These are phyloP conservation scores for Claviceps sp. DNA, from an alignment of 2,329 filamentous ascomycete genomes.

Conservation along the genomic window DNA sequence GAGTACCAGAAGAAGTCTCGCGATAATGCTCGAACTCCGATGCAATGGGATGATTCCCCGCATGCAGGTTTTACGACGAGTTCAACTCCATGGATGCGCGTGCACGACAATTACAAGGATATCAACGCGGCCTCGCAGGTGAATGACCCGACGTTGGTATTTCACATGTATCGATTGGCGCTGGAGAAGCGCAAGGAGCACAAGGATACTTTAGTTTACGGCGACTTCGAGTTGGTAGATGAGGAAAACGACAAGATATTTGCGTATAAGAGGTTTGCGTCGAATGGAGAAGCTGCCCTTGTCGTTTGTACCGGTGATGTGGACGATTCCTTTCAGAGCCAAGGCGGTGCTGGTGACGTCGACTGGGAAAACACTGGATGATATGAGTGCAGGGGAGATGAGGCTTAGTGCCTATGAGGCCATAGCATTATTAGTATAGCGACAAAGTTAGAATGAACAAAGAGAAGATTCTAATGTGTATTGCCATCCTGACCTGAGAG, in stretches of 20 bases:
- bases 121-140: slow-evolving; percentile 49
- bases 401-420: slow-evolving; percentile 24
- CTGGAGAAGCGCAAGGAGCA: slow-evolving; percentile 47
- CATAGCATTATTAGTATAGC: slow-evolving; percentile 18
- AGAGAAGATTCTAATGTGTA: not conserved
- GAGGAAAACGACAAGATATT: slow-evolving; percentile 22
- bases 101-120: slow-evolving; percentile 47
- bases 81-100: slow-evolving; percentile 54
- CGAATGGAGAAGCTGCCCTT: slow-evolving; percentile 19
- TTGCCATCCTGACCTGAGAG: not conserved
- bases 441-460: not conserved
- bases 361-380: slow-evolving; percentile 14
- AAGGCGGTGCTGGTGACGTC: slow-evolving; percentile 23
- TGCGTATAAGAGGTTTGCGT: slow-evolving; percentile 23
- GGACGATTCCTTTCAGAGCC: slow-evolving; percentile 16
- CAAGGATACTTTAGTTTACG: slow-evolving; percentile 53
- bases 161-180: slow-evolving; percentile 47
- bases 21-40: slow-evolving; percentile 58
- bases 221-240: slow-evolving; percentile 32
- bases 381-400: slow-evolving; percentile 15
- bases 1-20: slow-evolving; percentile 46
- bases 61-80: slow-evolving; percentile 52
- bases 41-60: slow-evolving; percentile 51
- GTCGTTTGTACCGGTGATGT: slow-evolving; percentile 22
- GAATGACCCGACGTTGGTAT: slow-evolving; percentile 34